phyloP scores from a whole-genome alignment of 2,329 filamentous ascomycete species.

The Fusarium keratoplasticum region DNA sequence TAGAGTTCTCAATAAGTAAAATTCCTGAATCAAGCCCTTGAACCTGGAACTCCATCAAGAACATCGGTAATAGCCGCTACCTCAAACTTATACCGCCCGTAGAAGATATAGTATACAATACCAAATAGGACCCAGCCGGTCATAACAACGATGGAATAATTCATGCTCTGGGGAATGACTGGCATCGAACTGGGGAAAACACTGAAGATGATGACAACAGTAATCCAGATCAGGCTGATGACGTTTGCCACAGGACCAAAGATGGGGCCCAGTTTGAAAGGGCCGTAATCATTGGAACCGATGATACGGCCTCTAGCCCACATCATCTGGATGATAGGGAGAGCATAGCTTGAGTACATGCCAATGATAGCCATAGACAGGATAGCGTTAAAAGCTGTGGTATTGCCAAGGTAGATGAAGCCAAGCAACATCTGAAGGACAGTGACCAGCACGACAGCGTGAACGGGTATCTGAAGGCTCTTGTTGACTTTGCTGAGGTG shows the following conservation, averaged over 20 bases:
- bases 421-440: constrained; percentile 47
- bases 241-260: constrained; percentile 53
- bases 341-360: constrained; percentile 57
- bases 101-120: constrained; percentile 46
- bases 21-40: neutral
- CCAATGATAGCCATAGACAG: constrained; percentile 56
- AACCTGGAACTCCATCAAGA: neutral
- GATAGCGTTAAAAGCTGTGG: constrained; percentile 55
- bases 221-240: constrained; percentile 56
- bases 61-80: constrained; percentile 29
- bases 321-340: constrained; percentile 54
- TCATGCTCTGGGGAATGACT: constrained; percentile 57
- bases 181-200: constrained; percentile 57
- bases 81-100: constrained; percentile 43
- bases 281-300: constrained; percentile 28
- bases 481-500: constrained; percentile 51
- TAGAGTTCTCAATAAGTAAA: neutral
- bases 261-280: constrained; percentile 47
- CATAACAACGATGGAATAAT: constrained; percentile 58
- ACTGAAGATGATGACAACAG: constrained; percentile 58
- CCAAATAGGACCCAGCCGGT: constrained; percentile 53
- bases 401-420: constrained; percentile 56
- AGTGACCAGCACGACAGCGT: constrained; percentile 41
- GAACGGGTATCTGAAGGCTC: constrained; percentile 49
- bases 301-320: constrained; percentile 48